phyloP scores from a whole-genome alignment of 2,329 filamentous ascomycete species.

The Didymella keratinophila region DNA sequence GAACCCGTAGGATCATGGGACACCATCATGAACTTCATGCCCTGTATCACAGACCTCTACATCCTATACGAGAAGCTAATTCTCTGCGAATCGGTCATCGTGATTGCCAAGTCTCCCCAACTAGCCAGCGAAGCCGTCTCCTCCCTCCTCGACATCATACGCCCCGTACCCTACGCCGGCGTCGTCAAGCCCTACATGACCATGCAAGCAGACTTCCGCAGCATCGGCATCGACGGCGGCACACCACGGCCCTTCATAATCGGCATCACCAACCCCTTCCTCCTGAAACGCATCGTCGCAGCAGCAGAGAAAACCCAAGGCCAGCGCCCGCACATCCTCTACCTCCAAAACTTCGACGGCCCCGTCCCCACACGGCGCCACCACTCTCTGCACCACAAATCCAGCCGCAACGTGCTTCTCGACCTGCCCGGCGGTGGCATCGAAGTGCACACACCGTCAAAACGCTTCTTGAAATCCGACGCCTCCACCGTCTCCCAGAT shows the following conservation, averaged over 20 bases:
- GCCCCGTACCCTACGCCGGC: slow-evolving; percentile 52
- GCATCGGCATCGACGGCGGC: slow-evolving; percentile 51
- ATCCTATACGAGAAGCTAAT: slow-evolving; percentile 52
- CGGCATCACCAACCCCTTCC: slow-evolving; percentile 54
- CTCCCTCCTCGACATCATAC: slow-evolving; percentile 50
- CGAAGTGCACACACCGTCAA: slow-evolving; percentile 46
- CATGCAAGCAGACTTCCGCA: slow-evolving; percentile 54
- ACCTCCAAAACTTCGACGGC: slow-evolving; percentile 48
- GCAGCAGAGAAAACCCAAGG: slow-evolving; percentile 47
- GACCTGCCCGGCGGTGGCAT: slow-evolving; percentile 53
- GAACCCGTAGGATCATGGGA: slow-evolving; percentile 52
- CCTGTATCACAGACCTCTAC: slow-evolving; percentile 53
- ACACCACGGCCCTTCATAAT: slow-evolving; percentile 50
- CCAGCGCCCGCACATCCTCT: slow-evolving; percentile 49
- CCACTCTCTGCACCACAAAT: slow-evolving; percentile 49
- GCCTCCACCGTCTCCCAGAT: slow-evolving; percentile 44
- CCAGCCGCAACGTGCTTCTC: slow-evolving; percentile 45
- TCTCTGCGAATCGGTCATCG: slow-evolving; percentile 52
- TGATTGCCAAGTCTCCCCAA: slow-evolving; percentile 53
- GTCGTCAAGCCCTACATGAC: slow-evolving; percentile 53
- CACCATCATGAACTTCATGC: slow-evolving; percentile 50
- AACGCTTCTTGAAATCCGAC: slow-evolving; percentile 52
- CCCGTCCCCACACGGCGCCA: slow-evolving; percentile 48
- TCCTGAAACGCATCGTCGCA: slow-evolving; percentile 50
- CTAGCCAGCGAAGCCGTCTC: slow-evolving; percentile 52